Conservation (phyloP, 1,284 basidiomycete genomes). For the Melanopsichium pennsylvanicum region DNA sequence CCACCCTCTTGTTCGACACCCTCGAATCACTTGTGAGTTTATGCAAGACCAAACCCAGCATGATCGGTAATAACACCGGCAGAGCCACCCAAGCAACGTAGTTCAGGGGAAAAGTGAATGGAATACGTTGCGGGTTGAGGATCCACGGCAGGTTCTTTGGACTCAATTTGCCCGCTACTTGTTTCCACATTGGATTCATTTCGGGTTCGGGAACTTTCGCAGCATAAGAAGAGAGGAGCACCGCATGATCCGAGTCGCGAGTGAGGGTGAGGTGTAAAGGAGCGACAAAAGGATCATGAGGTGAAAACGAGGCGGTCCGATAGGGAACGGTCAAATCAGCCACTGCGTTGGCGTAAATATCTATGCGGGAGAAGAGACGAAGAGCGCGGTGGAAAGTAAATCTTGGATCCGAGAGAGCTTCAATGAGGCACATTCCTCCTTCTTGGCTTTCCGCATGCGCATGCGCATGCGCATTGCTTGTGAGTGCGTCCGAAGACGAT, state of each 20-base stretch:
- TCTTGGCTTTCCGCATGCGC: no score
- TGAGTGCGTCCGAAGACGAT: neutral
- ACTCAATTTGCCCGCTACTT: neutral
- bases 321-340: constrained; percentile 63
- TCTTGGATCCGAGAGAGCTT: constrained; percentile 68
- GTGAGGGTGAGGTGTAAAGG: constrained; percentile 8
- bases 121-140: constrained; percentile 46
- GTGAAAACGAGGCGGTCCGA: constrained; percentile 46
- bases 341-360: constrained; percentile 82
- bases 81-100: constrained; percentile 39
- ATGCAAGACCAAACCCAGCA: constrained; percentile 42
- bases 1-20: constrained; percentile 22
- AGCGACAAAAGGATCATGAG: constrained; percentile 39
- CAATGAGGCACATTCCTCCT: constrained; percentile 29
- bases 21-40: constrained; percentile 13
- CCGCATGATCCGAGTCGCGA: constrained; percentile 21
- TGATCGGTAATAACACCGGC: constrained; percentile 45
- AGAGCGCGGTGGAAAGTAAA: constrained; percentile 81
- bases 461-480: no score
- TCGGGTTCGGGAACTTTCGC: neutral
- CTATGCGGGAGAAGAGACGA: constrained; percentile 74
- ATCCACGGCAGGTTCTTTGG: constrained; percentile 44
- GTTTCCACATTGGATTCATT: neutral
- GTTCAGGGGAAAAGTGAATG: constrained; percentile 52
- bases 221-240: constrained; percentile 11